phyloP scores from a whole-genome alignment of 306 rosid species.

The Corylus americana region DNA sequence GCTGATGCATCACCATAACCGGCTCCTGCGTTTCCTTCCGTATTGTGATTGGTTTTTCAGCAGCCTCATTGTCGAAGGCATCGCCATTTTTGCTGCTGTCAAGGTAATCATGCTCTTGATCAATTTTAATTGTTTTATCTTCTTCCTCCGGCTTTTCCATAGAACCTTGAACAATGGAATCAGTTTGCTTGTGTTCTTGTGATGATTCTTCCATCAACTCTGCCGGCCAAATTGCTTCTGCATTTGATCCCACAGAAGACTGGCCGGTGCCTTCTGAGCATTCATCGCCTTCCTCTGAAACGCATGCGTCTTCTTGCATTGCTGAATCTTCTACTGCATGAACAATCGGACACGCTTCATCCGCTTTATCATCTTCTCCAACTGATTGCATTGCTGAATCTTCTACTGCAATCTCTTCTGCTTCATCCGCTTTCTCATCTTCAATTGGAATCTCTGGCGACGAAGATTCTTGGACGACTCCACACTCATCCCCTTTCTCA shows the following conservation, averaged over 20 bases:
- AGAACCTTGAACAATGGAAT: not conserved
- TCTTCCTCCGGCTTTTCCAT: not conserved
- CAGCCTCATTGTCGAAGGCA: not conserved
- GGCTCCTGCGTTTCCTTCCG: slow-evolving; percentile 5
- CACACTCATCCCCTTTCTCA: too few species aligned
- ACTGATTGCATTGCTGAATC: slow-evolving; percentile 8
- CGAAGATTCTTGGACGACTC: not conserved
- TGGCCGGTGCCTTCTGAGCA: slow-evolving; percentile 28
- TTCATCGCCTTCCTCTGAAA: slow-evolving; percentile 17
- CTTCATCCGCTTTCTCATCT: not conserved
- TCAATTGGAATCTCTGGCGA: too few species aligned
- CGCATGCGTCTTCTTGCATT: slow-evolving; percentile 5
- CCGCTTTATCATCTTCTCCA: not conserved
- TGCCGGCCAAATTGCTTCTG: slow-evolving; percentile 33
- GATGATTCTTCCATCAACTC: slow-evolving; percentile 26
- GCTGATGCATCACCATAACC: slow-evolving; percentile 5
- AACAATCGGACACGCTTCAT: not conserved
- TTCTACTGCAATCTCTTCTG: not conserved
- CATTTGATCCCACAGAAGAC: slow-evolving; percentile 31
- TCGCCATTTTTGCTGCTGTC: not conserved
- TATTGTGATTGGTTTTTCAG: not conserved
- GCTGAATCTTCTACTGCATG: slow-evolving; percentile 5
- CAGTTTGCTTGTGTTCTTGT: slow-evolving; percentile 16
- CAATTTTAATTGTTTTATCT: not conserved
- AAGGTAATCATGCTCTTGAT: not conserved